Conservation (phyloP, 2,329 filamentous ascomycete species). For the Cytospora paraplurivora region DNA sequence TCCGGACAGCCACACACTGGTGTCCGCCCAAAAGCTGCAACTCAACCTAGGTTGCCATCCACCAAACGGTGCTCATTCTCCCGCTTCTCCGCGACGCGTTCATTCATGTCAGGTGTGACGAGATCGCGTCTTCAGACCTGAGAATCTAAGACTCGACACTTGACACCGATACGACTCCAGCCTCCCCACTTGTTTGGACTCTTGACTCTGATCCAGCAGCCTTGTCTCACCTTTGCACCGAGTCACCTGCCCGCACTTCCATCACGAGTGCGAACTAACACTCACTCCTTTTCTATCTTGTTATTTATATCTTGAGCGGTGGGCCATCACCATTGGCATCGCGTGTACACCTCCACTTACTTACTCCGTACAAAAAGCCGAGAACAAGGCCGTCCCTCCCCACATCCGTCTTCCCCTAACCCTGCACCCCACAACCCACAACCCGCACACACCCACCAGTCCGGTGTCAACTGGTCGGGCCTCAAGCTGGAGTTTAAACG, state of each 20-base stretch:
- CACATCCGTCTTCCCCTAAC: not conserved
- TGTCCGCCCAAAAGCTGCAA: not conserved
- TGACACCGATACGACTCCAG: conserved; percentile 1
- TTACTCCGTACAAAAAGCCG: too few relatives aligned
- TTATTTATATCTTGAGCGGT: not conserved
- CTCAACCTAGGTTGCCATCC: not conserved
- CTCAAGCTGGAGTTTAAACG: not conserved
- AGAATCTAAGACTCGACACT: not conserved
- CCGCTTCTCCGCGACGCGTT: too few relatives aligned
- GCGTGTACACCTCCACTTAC: too few relatives aligned
- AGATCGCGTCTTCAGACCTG: not conserved
- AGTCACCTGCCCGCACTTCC: not conserved
- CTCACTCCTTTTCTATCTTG: not conserved
- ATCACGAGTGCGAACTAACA: not conserved
- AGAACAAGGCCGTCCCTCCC: not conserved
- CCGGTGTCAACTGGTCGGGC: not conserved
- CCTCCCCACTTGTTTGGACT: conserved; percentile 5
- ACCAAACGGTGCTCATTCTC: not conserved
- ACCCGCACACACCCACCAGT: not conserved
- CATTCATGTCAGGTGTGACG: not conserved
- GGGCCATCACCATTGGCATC: not conserved
- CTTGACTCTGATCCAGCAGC: not conserved
- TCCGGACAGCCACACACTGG: too few relatives aligned
- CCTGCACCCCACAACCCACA: not conserved
- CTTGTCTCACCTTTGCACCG: conserved; percentile 8